phyloP scores from a whole-genome alignment of 2,329 filamentous ascomycete genomes.

The Phialophora verrucosa region DNA sequence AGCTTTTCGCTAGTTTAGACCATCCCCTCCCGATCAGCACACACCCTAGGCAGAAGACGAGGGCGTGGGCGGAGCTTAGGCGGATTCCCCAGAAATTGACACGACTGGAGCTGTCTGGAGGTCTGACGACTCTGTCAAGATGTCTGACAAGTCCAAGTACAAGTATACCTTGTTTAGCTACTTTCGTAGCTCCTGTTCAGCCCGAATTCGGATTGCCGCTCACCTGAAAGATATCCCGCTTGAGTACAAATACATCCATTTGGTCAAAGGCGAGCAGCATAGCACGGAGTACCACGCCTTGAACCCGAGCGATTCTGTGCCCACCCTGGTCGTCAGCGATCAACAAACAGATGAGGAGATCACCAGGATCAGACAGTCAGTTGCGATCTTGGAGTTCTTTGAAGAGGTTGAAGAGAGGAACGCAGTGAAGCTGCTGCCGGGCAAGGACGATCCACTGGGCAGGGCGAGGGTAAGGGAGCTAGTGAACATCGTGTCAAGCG shows the following conservation, averaged over 20 bases:
- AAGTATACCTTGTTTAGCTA: slow-evolving; percentile 60
- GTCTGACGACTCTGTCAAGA: background rate
- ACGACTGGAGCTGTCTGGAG: background rate
- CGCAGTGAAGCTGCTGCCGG: slow-evolving; percentile 54
- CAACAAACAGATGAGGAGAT: slow-evolving; percentile 42
- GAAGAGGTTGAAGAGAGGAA: slow-evolving; percentile 59
- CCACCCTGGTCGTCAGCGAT: slow-evolving; percentile 55
- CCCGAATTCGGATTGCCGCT: slow-evolving; percentile 65
- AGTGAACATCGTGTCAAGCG: slow-evolving; percentile 60
- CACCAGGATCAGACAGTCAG: slow-evolving; percentile 59
- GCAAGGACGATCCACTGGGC: slow-evolving; percentile 44
- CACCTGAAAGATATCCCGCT: slow-evolving; percentile 61
- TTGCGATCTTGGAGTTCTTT: slow-evolving; percentile 67
- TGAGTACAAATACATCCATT: slow-evolving; percentile 57
- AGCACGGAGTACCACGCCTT: slow-evolving; percentile 51
- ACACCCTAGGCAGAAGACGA: background rate
- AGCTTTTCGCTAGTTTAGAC: slow-evolving; percentile 3
- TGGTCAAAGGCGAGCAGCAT: slow-evolving; percentile 61
- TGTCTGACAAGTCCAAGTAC: slow-evolving; percentile 19
- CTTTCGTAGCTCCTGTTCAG: slow-evolving; percentile 68
- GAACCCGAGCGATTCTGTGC: slow-evolving; percentile 63
- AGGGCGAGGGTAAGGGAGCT: slow-evolving; percentile 62
- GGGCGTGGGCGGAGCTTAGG: background rate
- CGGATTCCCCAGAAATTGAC: slow-evolving; percentile 1
- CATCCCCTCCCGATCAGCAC: background rate